Conservation (phyloP, 2,329 filamentous ascomycete species). For the Cercospora sesami region DNA sequence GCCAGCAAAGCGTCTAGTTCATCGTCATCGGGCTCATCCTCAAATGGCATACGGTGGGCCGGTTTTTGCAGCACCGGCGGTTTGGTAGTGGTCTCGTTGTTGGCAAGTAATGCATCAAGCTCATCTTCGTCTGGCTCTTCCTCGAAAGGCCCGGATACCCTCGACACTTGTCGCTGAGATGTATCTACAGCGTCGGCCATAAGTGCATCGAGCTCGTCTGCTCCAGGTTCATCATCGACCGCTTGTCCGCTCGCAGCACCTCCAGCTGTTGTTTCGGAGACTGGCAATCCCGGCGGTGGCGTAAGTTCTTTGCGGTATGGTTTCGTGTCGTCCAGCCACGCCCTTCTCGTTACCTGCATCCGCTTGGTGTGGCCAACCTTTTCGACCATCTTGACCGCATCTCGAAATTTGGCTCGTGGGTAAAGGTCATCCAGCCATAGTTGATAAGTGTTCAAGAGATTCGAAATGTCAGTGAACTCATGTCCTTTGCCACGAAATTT, state of each 20-base stretch:
- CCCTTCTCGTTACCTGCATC: slow-evolving; percentile 70
- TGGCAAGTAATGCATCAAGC: slow-evolving; percentile 11
- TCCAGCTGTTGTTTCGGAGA: slow-evolving; percentile 13
- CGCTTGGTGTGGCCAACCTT: slow-evolving; percentile 84
- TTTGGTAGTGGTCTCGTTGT: not conserved
- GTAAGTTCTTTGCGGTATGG: slow-evolving; percentile 43
- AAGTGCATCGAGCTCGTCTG: slow-evolving; percentile 34
- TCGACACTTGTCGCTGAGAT: slow-evolving; percentile 6
- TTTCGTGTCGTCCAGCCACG: slow-evolving; percentile 79
- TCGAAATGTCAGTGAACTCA: slow-evolving; percentile 85
- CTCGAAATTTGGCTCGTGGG: slow-evolving; percentile 89
- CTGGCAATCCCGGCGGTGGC: slow-evolving; percentile 13
- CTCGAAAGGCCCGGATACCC: slow-evolving; percentile 29
- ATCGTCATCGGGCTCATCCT: slow-evolving; percentile 26
- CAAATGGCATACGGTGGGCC: slow-evolving; percentile 22
- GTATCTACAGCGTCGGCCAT: slow-evolving; percentile 24
- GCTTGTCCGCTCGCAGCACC: not conserved
- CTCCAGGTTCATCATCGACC: slow-evolving; percentile 24
- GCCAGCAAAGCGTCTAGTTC: slow-evolving; percentile 58
- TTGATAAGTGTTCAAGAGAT: slow-evolving; percentile 86
- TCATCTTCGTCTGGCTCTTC: slow-evolving; percentile 26
- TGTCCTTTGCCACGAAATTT: slow-evolving; percentile 91
- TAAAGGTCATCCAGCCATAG: slow-evolving; percentile 96
- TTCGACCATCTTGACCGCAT: slow-evolving; percentile 86
- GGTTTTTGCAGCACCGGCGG: slow-evolving; percentile 16